Conservation (phyloP, 2,329 filamentous ascomycete genomes). For the Coniochaeta sp. region DNA sequence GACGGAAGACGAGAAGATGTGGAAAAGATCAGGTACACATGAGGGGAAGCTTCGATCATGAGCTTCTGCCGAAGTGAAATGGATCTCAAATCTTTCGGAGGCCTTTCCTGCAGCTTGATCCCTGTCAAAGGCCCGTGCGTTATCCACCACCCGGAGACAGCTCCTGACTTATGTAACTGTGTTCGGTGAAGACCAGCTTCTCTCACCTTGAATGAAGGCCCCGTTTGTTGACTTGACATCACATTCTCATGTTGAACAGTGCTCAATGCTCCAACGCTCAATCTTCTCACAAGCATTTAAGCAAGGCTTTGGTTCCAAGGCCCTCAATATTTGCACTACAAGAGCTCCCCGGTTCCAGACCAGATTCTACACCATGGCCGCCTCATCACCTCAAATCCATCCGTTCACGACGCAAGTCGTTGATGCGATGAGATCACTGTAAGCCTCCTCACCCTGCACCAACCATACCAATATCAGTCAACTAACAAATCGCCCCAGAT, state of each 20-base stretch:
- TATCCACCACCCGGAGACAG: too few species aligned
- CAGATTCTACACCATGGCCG: neutral
- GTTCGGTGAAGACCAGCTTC: too few species aligned
- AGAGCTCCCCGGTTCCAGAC: neutral
- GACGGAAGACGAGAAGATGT: neutral
- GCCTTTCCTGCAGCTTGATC: neutral
- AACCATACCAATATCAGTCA: slow-evolving; percentile 1
- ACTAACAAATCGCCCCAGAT: slow-evolving; percentile 42
- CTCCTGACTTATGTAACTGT: too few species aligned
- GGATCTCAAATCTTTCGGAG: neutral
- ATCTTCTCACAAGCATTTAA: neutral
- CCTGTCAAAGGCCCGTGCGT: neutral
- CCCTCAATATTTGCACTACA: neutral
- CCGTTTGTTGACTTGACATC: too few species aligned
- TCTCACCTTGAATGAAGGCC: too few species aligned
- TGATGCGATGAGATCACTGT: slow-evolving; percentile 32
- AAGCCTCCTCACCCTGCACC: too few species aligned
- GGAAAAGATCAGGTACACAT: neutral
- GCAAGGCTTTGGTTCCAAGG: neutral
- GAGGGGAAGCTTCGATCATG: neutral
- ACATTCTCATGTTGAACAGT: too few species aligned
- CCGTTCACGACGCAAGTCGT: slow-evolving; percentile 5
- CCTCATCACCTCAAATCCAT: neutral
- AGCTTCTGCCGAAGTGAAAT: neutral
- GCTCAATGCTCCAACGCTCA: neutral